A percentile compares a stretch with the other conserved stretches of the same genome.
These are phyloP conservation scores for Trametes coccinea DNA, from an alignment of 768 basidiomycete species.

Conservation along the genomic window DNA sequence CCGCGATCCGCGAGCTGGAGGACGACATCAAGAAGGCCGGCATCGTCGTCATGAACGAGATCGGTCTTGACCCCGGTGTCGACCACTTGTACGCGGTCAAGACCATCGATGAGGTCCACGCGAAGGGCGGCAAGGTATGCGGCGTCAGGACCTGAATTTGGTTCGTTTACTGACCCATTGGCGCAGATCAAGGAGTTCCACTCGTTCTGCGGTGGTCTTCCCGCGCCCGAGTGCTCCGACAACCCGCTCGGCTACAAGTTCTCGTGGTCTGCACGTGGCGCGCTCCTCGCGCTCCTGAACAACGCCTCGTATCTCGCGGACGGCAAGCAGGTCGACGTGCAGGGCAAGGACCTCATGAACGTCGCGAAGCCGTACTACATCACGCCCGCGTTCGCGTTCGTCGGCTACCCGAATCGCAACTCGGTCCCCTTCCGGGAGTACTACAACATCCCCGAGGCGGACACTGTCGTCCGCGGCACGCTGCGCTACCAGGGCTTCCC, in stretches of 20 bases:
- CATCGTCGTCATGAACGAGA: slow-evolving; percentile 95
- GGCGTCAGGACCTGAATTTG: slow-evolving; percentile 10
- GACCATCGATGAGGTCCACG: slow-evolving; percentile 92
- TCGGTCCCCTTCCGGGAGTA: slow-evolving; percentile 87
- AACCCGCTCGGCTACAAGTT: slow-evolving; percentile 99
- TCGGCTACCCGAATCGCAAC: slow-evolving; percentile 96
- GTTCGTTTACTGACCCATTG: neutral
- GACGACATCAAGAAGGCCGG: slow-evolving; percentile 81
- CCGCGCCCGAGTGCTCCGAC: slow-evolving; percentile 84
- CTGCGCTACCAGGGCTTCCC: slow-evolving; percentile 97
- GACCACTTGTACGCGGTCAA: slow-evolving; percentile 94
- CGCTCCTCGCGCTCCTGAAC: slow-evolving; percentile 93
- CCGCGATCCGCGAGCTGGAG: slow-evolving; percentile 87
- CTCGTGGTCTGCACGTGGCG: slow-evolving; percentile 97
- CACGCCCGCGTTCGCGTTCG: slow-evolving; percentile 93
- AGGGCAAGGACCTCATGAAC: slow-evolving; percentile 85
- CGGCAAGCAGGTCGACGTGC: slow-evolving; percentile 63
- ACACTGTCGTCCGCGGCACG: slow-evolving; percentile 91
- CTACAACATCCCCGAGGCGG: slow-evolving; percentile 91
- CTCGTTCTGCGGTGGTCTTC: slow-evolving; percentile 95
- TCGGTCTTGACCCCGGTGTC: slow-evolving; percentile 95
- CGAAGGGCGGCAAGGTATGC: slow-evolving; percentile 85
- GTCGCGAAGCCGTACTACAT: slow-evolving; percentile 93
- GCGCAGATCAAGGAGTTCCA: slow-evolving; percentile 83
- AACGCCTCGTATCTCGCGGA: slow-evolving; percentile 75